Base-by-base conservation (phyloP, 2,329 filamentous ascomycete species). In the Fragosphaeria purpurea region DNA sequence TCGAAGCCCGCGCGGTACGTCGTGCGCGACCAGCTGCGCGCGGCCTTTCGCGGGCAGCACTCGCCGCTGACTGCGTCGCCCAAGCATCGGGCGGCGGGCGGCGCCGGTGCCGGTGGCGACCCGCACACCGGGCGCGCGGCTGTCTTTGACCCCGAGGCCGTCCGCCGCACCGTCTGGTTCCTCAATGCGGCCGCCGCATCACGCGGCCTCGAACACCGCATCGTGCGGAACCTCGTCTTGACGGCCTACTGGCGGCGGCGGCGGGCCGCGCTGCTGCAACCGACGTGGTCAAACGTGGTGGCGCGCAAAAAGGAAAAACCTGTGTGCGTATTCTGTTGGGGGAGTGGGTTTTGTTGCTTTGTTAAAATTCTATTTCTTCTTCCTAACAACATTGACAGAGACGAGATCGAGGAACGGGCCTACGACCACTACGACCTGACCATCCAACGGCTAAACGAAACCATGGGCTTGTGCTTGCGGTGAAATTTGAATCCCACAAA, bases 381-480 rank as follows among this genome's bases (percentile, higher is more conserved):
- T 37, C 8, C n/a, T 40, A 9, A 22, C 6, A 45, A 11, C 7
- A 4, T 22, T 22, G 30, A 35, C 33, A 55, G 53, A 3, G 30
- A 41, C 30, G 40, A 50, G 5, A 46, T 62, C 53, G 35, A 59
- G 41, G 50, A 56, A 30, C 63, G 65, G 6, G 66, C 72, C 6
- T 83, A 75, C 61, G 69, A 73, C 44, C 77, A 84, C 58, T 87
- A 86, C 61, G 76, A 88, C 49, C 77, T 77, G 68, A 87, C 83
- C 7, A 63, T 90, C 45, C 74, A 72, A 13, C 86, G 86, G 83
- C 70, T 90, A 50, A 89, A 90, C 60, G 79, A 83, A 62, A 82
- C 74, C 6, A 82, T 89, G 82, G 77, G 77, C 1, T 62, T 87
- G 41, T 85, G 82, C 60, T 62, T 84, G 52, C 73, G 77, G 52